Percentiles rank a stretch among this genome's conserved stretches.
phyloP scores from a whole-genome alignment of 1,284 basidiomycete genomes.

The Naganishia albida region DNA sequence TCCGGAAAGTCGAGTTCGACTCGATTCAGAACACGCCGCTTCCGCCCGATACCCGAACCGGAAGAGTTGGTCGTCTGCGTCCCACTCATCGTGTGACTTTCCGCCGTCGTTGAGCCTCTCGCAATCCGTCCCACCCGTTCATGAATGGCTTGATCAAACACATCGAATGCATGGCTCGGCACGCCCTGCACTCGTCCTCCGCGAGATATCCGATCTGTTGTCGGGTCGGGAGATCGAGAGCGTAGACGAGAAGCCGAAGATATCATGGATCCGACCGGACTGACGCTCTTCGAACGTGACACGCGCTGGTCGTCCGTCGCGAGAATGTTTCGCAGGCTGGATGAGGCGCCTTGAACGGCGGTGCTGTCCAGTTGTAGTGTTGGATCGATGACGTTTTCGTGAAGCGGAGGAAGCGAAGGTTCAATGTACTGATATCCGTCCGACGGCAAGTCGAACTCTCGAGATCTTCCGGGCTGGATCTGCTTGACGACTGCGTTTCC shows the following conservation, averaged over 20 bases:
- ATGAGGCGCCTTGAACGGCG: conserved; percentile 12
- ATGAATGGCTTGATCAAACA: conserved; percentile 19
- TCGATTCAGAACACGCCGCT: conserved; percentile 32
- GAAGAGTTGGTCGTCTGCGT: conserved; percentile 16
- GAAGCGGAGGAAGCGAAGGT: conserved; percentile 10
- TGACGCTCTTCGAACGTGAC: conserved; percentile 12
- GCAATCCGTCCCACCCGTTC: conserved; percentile 20
- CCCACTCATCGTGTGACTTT: conserved; percentile 7
- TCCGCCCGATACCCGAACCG: conserved; percentile 17
- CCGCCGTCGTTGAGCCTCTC: conserved; percentile 2
- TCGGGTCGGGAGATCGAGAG: conserved; percentile 12
- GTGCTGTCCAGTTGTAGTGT: conserved; percentile 2
- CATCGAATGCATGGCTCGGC: conserved; percentile 19
- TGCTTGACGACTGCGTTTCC: conserved; percentile 20
- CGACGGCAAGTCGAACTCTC: background rate
- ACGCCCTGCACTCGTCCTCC: background rate
- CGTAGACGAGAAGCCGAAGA: conserved; percentile 14
- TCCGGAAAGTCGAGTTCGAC: conserved; percentile 30
- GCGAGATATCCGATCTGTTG: background rate
- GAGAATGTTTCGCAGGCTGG: conserved; percentile 19
- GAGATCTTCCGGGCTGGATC: background rate
- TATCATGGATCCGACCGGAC: conserved; percentile 14
- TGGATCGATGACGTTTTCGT: conserved; percentile 2
- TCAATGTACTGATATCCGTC: conserved; percentile 16
- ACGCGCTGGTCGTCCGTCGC: conserved; percentile 23